Base-by-base conservation (phyloP, 768 basidiomycete genomes). In the Leccinum disarticulatum region DNA sequence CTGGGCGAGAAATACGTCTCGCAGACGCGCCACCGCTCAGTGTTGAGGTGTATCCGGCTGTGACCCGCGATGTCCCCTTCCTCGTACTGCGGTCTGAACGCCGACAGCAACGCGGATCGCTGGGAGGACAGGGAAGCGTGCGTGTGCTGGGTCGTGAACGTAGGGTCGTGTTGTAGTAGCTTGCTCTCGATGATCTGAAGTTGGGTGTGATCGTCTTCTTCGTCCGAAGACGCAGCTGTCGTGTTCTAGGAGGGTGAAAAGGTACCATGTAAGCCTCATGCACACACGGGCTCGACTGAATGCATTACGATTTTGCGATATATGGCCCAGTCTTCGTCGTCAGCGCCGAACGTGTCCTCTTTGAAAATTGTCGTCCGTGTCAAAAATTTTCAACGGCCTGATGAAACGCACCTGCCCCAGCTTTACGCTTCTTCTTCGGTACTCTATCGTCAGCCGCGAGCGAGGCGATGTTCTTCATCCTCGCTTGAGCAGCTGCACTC, bases 241-340 rank as follows among this genome's bases (percentile, higher is more conserved):
- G 81, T 84, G 68, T 91, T 91, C 90, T 92, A 61, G 14, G 19
- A 56, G 6, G 41, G 2, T 9, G n/a, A 41, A 63, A 17, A 7
- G 30, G 13, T 49, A 5, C 6, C 47, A 2, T 56, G 55, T 56
- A 46, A 56, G 38, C 22, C 25, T 54, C 41, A 35, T 2, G 19
- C 2, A 36, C 22, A 15, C 15, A 46, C 30, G 19, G 8, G 14
- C 8, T 28, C 1, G 33, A 31, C 30, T 7, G 3, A 10, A 73
- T 84, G 63, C 28, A 25, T 68, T 70, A 95, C 95, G 60, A 99
- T 95, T 76, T 98, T 95, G 64, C 96, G 91, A 70, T 98, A 98
- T 59, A 98, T 94, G 0, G 89, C 88, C 95, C 96, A 98, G 70
- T 98, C 96, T 7, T 90, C 94, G 69, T 98, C 95, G 64, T 96